Evolutionary conservation across 495 filamentous ascomycete genomes (phyloP).

Genomic region (Aspergillus cavernicola): DNA sequence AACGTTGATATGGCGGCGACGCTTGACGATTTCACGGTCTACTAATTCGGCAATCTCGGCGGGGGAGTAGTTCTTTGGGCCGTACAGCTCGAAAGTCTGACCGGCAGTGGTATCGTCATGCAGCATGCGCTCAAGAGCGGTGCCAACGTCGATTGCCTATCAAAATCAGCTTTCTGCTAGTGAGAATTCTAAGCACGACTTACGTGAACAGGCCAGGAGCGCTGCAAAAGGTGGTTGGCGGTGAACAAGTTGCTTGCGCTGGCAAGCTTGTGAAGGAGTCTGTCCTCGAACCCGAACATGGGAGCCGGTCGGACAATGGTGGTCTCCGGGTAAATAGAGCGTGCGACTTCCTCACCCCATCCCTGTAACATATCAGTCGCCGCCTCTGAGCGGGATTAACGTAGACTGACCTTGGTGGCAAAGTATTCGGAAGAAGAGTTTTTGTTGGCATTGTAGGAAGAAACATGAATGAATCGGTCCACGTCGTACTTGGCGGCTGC

Average conservation of each 20-base stretch:
- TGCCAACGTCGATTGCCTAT: slow-evolving; percentile 82
- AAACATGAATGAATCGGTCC: slow-evolving; percentile 95
- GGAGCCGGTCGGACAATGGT: slow-evolving; percentile 95
- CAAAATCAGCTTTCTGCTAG: slow-evolving; percentile 16
- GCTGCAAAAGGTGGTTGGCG: slow-evolving; percentile 87
- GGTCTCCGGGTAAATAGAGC: slow-evolving; percentile 93
- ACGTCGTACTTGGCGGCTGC: slow-evolving; percentile 98
- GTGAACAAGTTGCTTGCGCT: slow-evolving; percentile 75
- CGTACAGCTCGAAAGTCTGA: slow-evolving; percentile 93
- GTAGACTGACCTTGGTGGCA: slow-evolving; percentile 68
- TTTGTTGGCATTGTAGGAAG: slow-evolving; percentile 83
- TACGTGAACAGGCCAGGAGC: slow-evolving; percentile 89
- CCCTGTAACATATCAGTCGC: slow-evolving; percentile 45
- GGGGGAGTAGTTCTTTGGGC: slow-evolving; percentile 87
- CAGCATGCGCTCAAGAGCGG: slow-evolving; percentile 81
- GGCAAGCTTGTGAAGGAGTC: slow-evolving; percentile 82
- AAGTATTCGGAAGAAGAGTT: slow-evolving; percentile 83
- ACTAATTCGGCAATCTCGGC: slow-evolving; percentile 83
- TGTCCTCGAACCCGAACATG: slow-evolving; percentile 92
- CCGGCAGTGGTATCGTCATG: slow-evolving; percentile 84
- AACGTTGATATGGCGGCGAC: slow-evolving; percentile 85
- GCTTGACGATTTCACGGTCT: slow-evolving; percentile 87
- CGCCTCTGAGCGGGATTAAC: not conserved
- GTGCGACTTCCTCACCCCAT: slow-evolving; percentile 75
- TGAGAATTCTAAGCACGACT: slow-evolving; percentile 23